These are phyloP conservation scores for Suhomyces yuchorum DNA, from an alignment of 1,139 yeast species.

Conservation along the genomic window DNA sequence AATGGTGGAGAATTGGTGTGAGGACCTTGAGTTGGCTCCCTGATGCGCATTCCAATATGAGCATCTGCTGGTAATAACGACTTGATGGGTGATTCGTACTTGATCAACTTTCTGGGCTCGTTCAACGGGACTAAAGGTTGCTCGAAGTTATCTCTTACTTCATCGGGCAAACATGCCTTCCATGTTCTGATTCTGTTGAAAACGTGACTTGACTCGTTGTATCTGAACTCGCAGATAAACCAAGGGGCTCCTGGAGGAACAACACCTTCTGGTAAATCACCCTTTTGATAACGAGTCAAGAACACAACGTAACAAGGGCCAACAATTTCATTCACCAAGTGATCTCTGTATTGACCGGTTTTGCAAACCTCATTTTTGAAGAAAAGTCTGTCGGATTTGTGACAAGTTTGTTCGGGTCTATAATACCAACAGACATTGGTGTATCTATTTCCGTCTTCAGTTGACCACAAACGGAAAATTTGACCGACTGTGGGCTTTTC, in stretches of 20 bases:
- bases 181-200: constrained; percentile 96
- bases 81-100: constrained; percentile 81
- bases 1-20: constrained; percentile 82
- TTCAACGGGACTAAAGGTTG: constrained; percentile 62
- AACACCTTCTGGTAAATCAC: constrained; percentile 74
- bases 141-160: constrained; percentile 82
- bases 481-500: constrained; percentile 92
- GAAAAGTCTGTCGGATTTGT: constrained; percentile 83
- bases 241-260: constrained; percentile 77
- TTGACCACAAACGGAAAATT: constrained; percentile 88
- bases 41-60: constrained; percentile 68
- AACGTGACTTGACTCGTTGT: constrained; percentile 84
- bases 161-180: constrained; percentile 98
- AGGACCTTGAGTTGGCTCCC: constrained; percentile 80
- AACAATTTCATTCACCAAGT: constrained; percentile 79
- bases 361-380: constrained; percentile 94
- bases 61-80: constrained; percentile 76
- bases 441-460: constrained; percentile 81
- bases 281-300: constrained; percentile 91
- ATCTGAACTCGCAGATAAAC: constrained; percentile 92
- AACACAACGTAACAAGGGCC: constrained; percentile 96
- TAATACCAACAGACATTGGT: constrained; percentile 97
- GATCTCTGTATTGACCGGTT: constrained; percentile 96
- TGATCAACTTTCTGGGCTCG: constrained; percentile 67
- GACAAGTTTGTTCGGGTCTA: constrained; percentile 97